These are phyloP conservation scores for Alliaria petiolata DNA, from an alignment of 345 rosid genomes.

Conservation along the genomic window DNA sequence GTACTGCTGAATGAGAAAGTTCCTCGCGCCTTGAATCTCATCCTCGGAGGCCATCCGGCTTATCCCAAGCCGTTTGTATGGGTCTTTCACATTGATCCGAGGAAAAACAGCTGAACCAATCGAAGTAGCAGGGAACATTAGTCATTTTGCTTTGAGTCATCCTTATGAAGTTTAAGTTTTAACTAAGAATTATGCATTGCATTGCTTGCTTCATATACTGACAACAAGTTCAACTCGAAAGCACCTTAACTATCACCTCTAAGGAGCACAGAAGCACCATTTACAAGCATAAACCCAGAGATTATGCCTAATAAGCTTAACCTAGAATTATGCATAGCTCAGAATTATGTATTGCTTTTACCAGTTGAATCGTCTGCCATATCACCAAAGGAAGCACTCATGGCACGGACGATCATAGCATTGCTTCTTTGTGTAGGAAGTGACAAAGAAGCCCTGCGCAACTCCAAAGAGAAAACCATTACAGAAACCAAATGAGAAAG, in stretches of 20 bases:
- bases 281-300: not conserved
- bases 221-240: not conserved
- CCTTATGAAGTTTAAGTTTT: not conserved
- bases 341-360: no score
- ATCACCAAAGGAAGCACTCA: conserved; percentile 65
- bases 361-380: conserved; percentile 51
- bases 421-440: conserved; percentile 36
- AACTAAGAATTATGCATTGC: not conserved
- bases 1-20: conserved; percentile 74
- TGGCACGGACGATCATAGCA: conserved; percentile 46
- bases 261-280: not conserved
- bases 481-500: not conserved
- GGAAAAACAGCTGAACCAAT: conserved; percentile 66
- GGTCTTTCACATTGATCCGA: conserved; percentile 73
- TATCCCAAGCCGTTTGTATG: conserved; percentile 88
- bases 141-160: not conserved
- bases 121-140: conserved; percentile 10
- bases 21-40: conserved; percentile 91
- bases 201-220: not conserved
- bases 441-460: conserved; percentile 26
- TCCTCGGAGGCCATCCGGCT: conserved; percentile 93
- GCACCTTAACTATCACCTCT: not conserved
- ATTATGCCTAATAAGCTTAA: not conserved
- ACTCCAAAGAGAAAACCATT: conserved; percentile 9
- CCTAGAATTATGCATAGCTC: not conserved